Percentiles rank a stretch among this genome's conserved stretches.
These are phyloP conservation scores for Hansenula lynferdii DNA, from an alignment of 1,139 yeast species.

Conservation along the genomic window DNA sequence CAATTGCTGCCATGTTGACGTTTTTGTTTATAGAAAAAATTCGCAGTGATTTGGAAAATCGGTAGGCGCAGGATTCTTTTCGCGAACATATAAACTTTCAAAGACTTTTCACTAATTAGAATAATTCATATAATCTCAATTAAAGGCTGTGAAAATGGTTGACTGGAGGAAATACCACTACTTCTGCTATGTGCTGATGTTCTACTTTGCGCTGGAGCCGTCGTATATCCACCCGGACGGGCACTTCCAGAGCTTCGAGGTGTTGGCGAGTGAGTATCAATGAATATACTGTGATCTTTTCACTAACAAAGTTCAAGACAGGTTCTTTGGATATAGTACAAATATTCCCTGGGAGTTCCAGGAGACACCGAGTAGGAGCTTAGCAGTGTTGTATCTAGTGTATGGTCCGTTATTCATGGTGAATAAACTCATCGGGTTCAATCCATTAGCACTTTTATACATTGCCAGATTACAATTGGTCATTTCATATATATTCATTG, in stretches of 20 bases:
- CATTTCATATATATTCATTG: slow-evolving; percentile 32
- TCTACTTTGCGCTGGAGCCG: slow-evolving; percentile 58
- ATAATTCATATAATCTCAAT: too few species aligned
- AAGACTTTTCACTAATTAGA: too few species aligned
- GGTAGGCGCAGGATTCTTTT: too few species aligned
- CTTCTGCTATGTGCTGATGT: slow-evolving; percentile 41
- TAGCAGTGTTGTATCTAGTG: slow-evolving; percentile 58
- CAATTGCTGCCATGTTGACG: too few species aligned
- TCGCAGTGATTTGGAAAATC: too few species aligned
- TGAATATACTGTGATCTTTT: background rate
- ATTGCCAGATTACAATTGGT: slow-evolving; percentile 55
- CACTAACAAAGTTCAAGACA: slow-evolving; percentile 11
- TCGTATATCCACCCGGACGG: slow-evolving; percentile 98
- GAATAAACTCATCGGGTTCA: slow-evolving; percentile 12
- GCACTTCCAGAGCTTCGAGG: slow-evolving; percentile 86
- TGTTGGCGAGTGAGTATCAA: slow-evolving; percentile 39
- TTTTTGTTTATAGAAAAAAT: too few species aligned
- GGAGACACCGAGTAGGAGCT: slow-evolving; percentile 63
- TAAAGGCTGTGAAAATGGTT: slow-evolving; percentile 4
- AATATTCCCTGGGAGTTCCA: slow-evolving; percentile 85
- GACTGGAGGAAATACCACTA: slow-evolving; percentile 45
- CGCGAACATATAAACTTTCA: too few species aligned
- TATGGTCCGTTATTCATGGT: slow-evolving; percentile 58
- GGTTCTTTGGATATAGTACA: slow-evolving; percentile 45
- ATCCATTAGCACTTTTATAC: slow-evolving; percentile 49